Percentiles rank a stretch among this genome's conserved stretches.
Evolutionary conservation across 768 basidiomycete genomes (phyloP).

Genomic region (Lanmaoa pseudosensibilis): DNA sequence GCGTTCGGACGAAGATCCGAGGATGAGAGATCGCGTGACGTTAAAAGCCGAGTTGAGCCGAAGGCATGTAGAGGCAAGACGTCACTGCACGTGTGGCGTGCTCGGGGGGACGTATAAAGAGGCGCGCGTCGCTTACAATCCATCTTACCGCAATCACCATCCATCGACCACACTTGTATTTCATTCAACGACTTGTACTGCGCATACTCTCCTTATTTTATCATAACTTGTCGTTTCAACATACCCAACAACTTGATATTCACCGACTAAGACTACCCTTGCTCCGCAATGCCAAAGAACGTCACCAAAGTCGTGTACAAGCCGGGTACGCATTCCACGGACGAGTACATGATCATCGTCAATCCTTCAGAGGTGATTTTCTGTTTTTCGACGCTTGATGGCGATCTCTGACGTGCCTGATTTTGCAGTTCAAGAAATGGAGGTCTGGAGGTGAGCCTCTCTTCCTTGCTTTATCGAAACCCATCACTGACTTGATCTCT

Average conservation of each 20-base stretch:
- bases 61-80: slow-evolving; percentile 9
- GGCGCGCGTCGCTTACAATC: slow-evolving; percentile 6
- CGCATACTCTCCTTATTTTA: slow-evolving; percentile 11
- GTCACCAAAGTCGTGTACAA: slow-evolving; percentile 79
- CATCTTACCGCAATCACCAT: not conserved
- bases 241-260: slow-evolving; percentile 10
- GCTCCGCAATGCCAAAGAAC: slow-evolving; percentile 40
- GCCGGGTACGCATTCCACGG: slow-evolving; percentile 66
- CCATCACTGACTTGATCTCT: slow-evolving; percentile 14
- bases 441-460: slow-evolving; percentile 65
- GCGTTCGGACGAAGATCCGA: slow-evolving; percentile 3
- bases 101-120: slow-evolving; percentile 23
- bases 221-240: slow-evolving; percentile 11
- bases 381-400: slow-evolving; percentile 2
- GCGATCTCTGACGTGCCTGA: slow-evolving; percentile 5
- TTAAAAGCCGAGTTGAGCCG: slow-evolving; percentile 15
- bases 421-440: slow-evolving; percentile 70
- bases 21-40: slow-evolving; percentile 31
- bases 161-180: slow-evolving; percentile 4
- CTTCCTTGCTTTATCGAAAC: slow-evolving; percentile 5
- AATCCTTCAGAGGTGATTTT: slow-evolving; percentile 58
- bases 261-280: slow-evolving; percentile 4
- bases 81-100: slow-evolving; percentile 25
- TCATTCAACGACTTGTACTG: not conserved
- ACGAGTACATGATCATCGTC: slow-evolving; percentile 73